Percentiles rank a stretch among this genome's conserved stretches.
These are phyloP conservation scores for Catenaria anguillulae DNA, from an alignment of 371 early-diverging fungal genomes.

Conservation along the genomic window DNA sequence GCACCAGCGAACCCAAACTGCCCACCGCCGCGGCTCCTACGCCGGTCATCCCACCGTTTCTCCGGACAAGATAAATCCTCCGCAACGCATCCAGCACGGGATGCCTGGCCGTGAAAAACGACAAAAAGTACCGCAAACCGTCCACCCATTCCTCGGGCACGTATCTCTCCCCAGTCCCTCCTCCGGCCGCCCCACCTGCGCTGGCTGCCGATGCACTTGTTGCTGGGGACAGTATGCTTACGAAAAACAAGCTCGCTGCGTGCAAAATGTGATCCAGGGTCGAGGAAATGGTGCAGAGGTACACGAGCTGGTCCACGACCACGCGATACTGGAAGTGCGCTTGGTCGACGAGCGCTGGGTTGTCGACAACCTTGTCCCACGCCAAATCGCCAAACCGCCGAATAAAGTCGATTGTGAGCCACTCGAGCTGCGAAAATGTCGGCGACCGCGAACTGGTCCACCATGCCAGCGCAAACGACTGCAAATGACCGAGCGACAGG, in stretches of 20 bases:
- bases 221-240: too few species aligned
- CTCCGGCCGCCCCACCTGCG: background rate
- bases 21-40: too few species aligned
- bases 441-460: background rate
- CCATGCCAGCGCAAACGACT: slow-evolving; percentile 35
- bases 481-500: slow-evolving; percentile 43
- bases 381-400: background rate
- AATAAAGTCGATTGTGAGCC: slow-evolving; percentile 33
- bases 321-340: background rate
- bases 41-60: too few species aligned
- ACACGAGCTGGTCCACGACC: slow-evolving; percentile 1
- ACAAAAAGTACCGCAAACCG: slow-evolving; percentile 3
- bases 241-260: background rate
- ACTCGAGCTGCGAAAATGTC: slow-evolving; percentile 25
- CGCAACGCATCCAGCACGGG: background rate
- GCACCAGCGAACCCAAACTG: too few species aligned
- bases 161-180: too few species aligned
- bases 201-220: background rate
- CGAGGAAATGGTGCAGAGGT: background rate
- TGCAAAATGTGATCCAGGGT: background rate
- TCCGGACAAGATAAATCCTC: background rate
- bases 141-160: background rate
- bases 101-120: background rate
- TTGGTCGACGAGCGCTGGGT: background rate
- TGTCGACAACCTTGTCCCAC: background rate